Percentiles rank a stretch among this genome's conserved stretches.
Conservation (phyloP, 1,139 yeast species). For the Protomyces inouyei region DNA sequence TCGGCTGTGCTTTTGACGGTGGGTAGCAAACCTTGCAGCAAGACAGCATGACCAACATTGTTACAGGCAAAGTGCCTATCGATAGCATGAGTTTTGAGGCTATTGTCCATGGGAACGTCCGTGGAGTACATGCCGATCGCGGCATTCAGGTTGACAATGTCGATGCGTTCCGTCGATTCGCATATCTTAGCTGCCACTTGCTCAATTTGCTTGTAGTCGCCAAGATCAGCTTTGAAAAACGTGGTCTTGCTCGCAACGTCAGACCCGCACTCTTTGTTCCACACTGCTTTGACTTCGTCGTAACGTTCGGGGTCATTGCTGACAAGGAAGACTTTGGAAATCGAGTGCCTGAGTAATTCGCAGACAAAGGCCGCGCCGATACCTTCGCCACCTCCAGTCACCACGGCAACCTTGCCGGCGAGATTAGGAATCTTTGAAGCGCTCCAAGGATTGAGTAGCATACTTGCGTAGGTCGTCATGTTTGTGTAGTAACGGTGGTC, state of each 20-base stretch:
- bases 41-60: slow-evolving; percentile 22
- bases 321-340: slow-evolving; percentile 15
- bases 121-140: slow-evolving; percentile 25
- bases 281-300: slow-evolving; percentile 10
- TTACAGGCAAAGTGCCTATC: slow-evolving; percentile 25
- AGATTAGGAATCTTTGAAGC: slow-evolving; percentile 46
- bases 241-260: slow-evolving; percentile 8
- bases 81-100: slow-evolving; percentile 3
- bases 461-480: not conserved
- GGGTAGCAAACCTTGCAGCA: slow-evolving; percentile 12
- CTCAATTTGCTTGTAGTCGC: slow-evolving; percentile 2
- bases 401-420: slow-evolving; percentile 39
- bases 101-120: slow-evolving; percentile 6
- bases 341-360: slow-evolving; percentile 27
- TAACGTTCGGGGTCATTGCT: slow-evolving; percentile 19
- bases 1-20: slow-evolving; percentile 9
- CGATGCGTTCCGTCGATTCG: slow-evolving; percentile 15
- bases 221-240: slow-evolving; percentile 12
- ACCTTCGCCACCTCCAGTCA: slow-evolving; percentile 33
- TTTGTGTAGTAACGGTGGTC: not conserved
- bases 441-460: slow-evolving; percentile 20
- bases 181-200: slow-evolving; percentile 5
- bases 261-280: slow-evolving; percentile 18
- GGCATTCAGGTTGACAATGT: slow-evolving; percentile 14
- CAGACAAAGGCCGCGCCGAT: slow-evolving; percentile 33